phyloP scores from a whole-genome alignment of 306 rosid species.

The Begonia fuchsioides region DNA sequence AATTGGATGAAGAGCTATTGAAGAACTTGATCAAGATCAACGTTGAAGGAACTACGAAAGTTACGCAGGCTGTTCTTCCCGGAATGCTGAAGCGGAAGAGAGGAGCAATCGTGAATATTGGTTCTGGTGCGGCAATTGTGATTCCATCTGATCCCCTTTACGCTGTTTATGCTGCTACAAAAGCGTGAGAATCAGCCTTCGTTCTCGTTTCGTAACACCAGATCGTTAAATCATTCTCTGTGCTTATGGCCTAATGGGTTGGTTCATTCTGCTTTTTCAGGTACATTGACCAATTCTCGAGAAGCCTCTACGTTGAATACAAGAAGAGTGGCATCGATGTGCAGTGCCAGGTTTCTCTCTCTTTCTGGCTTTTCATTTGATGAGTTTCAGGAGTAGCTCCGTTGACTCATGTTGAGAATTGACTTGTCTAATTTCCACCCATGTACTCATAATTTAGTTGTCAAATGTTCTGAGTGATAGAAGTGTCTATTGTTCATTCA shows the following conservation, averaged over 20 bases:
- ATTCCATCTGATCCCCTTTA: slow-evolving; percentile 94
- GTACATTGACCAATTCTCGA: slow-evolving; percentile 87
- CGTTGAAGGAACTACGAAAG: slow-evolving; percentile 75
- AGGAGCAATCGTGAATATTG: slow-evolving; percentile 89
- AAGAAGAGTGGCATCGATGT: slow-evolving; percentile 88
- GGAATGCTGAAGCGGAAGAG: slow-evolving; percentile 81
- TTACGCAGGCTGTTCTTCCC: slow-evolving; percentile 67
- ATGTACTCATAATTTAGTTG: no score
- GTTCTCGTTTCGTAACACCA: no score
- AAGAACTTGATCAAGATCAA: slow-evolving; percentile 66
- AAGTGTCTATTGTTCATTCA: no score
- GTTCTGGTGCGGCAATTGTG: slow-evolving; percentile 85
- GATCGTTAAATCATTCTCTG: no score
- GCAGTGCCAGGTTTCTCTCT: slow-evolving; percentile 74
- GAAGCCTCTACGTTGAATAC: slow-evolving; percentile 87
- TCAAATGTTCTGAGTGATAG: no score
- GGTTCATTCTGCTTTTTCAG: slow-evolving; percentile 24
- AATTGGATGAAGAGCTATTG: slow-evolving; percentile 66
- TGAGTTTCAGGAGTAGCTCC: no score
- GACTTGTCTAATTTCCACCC: no score
- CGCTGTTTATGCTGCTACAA: slow-evolving; percentile 89
- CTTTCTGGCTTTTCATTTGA: background rate
- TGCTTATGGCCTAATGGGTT: background rate
- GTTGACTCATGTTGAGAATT: background rate
- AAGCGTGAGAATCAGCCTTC: slow-evolving; percentile 45